Evolutionary conservation across 768 basidiomycete genomes (phyloP), one percentile per base, ranked within the genome.

Genomic region (Thelephora ganbajun): DNA sequence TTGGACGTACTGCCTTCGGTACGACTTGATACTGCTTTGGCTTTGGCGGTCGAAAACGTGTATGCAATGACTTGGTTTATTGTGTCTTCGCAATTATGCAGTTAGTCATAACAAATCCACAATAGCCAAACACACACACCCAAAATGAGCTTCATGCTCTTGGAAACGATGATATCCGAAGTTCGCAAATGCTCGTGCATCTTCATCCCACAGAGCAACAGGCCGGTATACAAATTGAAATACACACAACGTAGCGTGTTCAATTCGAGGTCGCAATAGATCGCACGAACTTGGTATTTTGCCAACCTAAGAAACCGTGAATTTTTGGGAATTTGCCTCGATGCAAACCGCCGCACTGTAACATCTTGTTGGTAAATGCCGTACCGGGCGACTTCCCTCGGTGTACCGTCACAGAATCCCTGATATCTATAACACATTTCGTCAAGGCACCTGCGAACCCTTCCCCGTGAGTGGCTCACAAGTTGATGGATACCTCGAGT

Each of bases 151-250:
- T 57, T 56, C 23, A 57, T 56, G 48, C 70, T 73, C 51, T 65
- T 73, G 30, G 53, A 56, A n/a, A 67, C 53, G 44, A 66, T 63
- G 14, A 69, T 51, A 12, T 72, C 69, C 78, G 77, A 83, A 45
- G 71, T 70, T 33, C 72, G 69, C 33, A 97, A 65, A 59, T 97
- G 96, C 46, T 74, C 71, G 50, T 88, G 79, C 73, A 90, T 83
- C 65, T 88, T 94, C 71, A 91, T 80, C 0, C 85, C 88, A 2
- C 79, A 71, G 37, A 96, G 61, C 26, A 87, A 62, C 58, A 92
- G 83, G 56, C 81, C 86, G 59, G 90, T 85, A 61, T 90, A 96
- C 11, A 94, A 71, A 62, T 97, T 99, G 46, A 78, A 60, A 61
- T 85, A 76, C 9, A 90, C 76, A 1, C 71, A 72, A 36, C 71